Conservation (phyloP, 345 rosid genomes). For the Gossypium bickii region DNA sequence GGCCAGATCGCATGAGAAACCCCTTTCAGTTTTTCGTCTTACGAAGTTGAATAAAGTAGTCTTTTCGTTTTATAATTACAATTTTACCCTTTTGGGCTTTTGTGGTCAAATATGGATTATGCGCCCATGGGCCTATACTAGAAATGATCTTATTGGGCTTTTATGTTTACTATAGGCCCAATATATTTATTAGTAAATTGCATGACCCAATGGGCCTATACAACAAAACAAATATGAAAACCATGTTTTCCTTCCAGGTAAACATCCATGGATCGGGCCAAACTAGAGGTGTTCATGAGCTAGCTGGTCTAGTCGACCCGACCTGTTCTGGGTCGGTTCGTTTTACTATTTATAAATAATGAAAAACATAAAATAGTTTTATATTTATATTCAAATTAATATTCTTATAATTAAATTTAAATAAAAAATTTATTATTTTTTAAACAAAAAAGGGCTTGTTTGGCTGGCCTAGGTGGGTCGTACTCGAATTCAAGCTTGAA, state of each 20-base stretch:
- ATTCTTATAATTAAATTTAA: too few species aligned
- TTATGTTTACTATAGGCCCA: not conserved
- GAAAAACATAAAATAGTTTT: too few species aligned
- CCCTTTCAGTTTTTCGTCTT: conserved; percentile 15
- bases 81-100: conserved; percentile 8
- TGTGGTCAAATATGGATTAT: not conserved
- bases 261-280: too few species aligned
- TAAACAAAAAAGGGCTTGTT: too few species aligned
- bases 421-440: too few species aligned
- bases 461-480: too few species aligned
- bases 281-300: too few species aligned
- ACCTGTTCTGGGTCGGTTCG: too few species aligned
- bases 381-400: too few species aligned
- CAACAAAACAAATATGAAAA: not conserved
- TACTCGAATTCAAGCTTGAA: too few species aligned
- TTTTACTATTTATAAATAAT: too few species aligned
- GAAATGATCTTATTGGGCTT: not conserved
- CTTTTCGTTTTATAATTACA: not conserved
- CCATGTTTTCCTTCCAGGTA: not conserved
- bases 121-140: too few species aligned
- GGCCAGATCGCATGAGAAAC: conserved; percentile 24
- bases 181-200: not conserved
- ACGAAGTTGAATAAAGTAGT: conserved; percentile 6
- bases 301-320: not conserved
- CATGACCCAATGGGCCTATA: not conserved